Percentiles rank a stretch among this genome's conserved stretches.
Evolutionary conservation across 805 yeast species (phyloP).

Genomic region (Maudiozyma saulgeensis): DNA sequence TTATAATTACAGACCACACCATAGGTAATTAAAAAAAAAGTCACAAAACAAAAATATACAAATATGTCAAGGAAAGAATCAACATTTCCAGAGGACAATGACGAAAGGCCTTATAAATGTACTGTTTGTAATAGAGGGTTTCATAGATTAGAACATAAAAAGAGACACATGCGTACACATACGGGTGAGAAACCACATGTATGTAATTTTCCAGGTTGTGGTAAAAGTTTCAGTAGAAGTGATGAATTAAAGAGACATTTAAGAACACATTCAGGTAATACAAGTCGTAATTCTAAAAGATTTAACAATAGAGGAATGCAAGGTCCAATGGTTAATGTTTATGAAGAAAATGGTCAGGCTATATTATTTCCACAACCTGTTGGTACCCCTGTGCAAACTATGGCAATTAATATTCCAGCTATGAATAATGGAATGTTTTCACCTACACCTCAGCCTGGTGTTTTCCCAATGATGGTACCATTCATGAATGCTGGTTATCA

Average conservation of each 20-base stretch:
- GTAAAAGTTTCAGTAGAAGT: conserved; percentile 66
- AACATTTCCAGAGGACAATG: conserved; percentile 8
- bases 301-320: not conserved
- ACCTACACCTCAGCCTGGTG: not conserved
- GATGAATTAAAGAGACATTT: conserved; percentile 85
- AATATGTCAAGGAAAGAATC: conserved; percentile 1
- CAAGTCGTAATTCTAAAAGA: conserved; percentile 4
- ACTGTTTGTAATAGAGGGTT: conserved; percentile 79
- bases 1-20: too few species aligned
- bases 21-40: not conserved
- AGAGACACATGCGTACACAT: conserved; percentile 84
- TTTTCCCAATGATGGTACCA: conserved; percentile 4
- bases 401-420: conserved; percentile 2
- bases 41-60: not conserved
- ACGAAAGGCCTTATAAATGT: conserved; percentile 69
- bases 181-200: conserved; percentile 90
- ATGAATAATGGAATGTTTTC: not conserved
- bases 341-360: not conserved
- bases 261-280: conserved; percentile 48
- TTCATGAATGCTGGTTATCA: conserved; percentile 1
- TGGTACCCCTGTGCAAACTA: not conserved
- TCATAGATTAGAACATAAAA: conserved; percentile 82
- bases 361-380: conserved; percentile 2
- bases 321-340: not conserved
- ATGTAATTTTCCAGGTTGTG: conserved; percentile 77